These are phyloP conservation scores for Tricholoma matsutake DNA, from an alignment of 768 basidiomycete species.

Conservation along the genomic window DNA sequence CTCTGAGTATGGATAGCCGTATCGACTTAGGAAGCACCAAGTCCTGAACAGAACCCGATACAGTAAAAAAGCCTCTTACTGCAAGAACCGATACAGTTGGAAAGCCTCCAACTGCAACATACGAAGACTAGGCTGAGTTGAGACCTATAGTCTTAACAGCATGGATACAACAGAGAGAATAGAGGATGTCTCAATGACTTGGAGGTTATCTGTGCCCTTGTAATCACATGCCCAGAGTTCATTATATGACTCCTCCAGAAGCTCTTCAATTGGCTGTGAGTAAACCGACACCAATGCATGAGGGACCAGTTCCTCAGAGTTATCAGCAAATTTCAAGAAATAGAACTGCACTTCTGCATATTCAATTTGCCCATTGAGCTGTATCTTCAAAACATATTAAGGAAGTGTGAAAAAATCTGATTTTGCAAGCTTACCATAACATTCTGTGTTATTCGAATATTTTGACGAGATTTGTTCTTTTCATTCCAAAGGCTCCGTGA, in stretches of 20 bases:
- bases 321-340: constrained; percentile 5
- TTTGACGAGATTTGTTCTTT: not conserved
- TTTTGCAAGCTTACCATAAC: constrained; percentile 7
- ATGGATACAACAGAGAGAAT: constrained; percentile 25
- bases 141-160: too few species aligned
- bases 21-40: too few species aligned
- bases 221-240: constrained; percentile 15
- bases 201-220: constrained; percentile 1
- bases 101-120: too few species aligned
- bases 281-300: constrained; percentile 21
- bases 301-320: not conserved
- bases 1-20: too few species aligned
- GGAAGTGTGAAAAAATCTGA: not conserved
- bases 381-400: not conserved
- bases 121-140: too few species aligned
- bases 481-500: constrained; percentile 3
- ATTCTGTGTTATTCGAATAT: constrained; percentile 8
- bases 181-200: constrained; percentile 6
- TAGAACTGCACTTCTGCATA: constrained; percentile 19
- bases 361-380: not conserved
- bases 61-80: too few species aligned
- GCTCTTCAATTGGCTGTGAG: constrained; percentile 7
- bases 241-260: constrained; percentile 17
- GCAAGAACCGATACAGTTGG: too few species aligned
- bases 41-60: too few species aligned